These are phyloP conservation scores for Arthrobotrys entomopaga DNA, from an alignment of 2,329 filamentous ascomycete species.

Conservation along the genomic window DNA sequence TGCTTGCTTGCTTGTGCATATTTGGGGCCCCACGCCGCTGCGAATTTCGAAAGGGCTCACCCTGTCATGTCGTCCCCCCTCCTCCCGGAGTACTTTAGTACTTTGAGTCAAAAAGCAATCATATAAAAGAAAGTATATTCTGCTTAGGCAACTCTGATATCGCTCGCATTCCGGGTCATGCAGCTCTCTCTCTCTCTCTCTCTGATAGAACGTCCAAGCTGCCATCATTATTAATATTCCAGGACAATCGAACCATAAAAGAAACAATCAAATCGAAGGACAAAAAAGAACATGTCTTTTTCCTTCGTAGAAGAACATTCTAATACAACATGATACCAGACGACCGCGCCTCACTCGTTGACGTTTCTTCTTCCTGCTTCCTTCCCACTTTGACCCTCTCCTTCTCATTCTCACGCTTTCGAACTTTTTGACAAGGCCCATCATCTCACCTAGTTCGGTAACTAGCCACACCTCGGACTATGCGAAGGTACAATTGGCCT, in stretches of 20 bases:
- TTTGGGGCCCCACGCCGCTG: too few relatives aligned
- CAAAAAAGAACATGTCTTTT: constrained; percentile 8
- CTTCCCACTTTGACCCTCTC: constrained; percentile 50
- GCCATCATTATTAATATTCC: constrained; percentile 31
- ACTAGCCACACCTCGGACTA: constrained; percentile 41
- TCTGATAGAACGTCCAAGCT: too few relatives aligned
- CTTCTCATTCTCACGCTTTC: constrained; percentile 40
- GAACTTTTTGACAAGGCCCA: constrained; percentile 6
- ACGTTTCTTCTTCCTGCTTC: constrained; percentile 27
- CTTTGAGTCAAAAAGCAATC: too few relatives aligned
- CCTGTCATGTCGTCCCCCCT: constrained; percentile 17
- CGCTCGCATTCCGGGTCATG: too few relatives aligned
- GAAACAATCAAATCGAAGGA: constrained; percentile 29
- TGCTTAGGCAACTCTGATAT: too few relatives aligned
- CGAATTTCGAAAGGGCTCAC: constrained; percentile 22
- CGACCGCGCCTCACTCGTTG: constrained; percentile 49
- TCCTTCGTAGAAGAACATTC: too few relatives aligned
- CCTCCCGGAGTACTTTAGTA: too few relatives aligned
- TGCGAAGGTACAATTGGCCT: constrained; percentile 33
- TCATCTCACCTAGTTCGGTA: constrained; percentile 52
- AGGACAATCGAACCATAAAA: constrained; percentile 30
- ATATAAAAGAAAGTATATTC: too few relatives aligned
- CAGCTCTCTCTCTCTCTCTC: constrained; percentile 5
- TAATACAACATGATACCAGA: constrained; percentile 34
- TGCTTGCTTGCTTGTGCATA: background rate